Base-by-base conservation (phyloP, 345 rosid species). In the Salix arbutifolia region DNA sequence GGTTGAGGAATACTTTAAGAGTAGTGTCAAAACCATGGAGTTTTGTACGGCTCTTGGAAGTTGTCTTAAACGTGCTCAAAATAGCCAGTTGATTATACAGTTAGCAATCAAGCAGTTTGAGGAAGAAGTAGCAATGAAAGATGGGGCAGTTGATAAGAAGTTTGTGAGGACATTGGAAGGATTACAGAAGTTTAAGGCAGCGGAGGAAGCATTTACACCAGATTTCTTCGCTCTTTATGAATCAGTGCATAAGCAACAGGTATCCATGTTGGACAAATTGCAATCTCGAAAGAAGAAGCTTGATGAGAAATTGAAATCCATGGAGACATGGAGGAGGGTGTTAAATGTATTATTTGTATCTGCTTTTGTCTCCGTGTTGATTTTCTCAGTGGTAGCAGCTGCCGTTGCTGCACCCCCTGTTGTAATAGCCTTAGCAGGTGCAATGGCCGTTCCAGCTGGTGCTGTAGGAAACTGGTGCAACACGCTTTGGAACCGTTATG, bases 311-410 rank as follows among this genome's bases (percentile, higher is more conserved):
- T 71, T 95, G 68, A 82, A 79, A 76, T 80, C 86, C 5, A 42
- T 88, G 84, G 88, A 90, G 84, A 75, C 89, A 70, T 93, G 97
- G 99, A 85, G 83, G 87, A 93, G 80, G 76, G 85, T 95, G 50
- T 84, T 98, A 0, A 91, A 93, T 67, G 89, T 91, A 65, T 82
- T 95, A 73, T 95, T 95, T 68, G 91, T 86, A 7, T 76, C 97
- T 6, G 86, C 88, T 4, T 89, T 93, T 48, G 86, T 95, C 23
- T 85, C 98, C 25, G 92, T 90, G 6, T 76, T 93, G 83, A 88
- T 93, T 65, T 86, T 93, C 83, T 90, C 99, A 0, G 97, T 95
- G 26, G 96, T 91, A 75, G 98, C 99, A 71, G 98, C 94, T n/a
- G n/a, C n/a, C n/a, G n/a, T n/a, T n/a, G n/a, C n/a, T n/a, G n/a